Conservation (phyloP, 2,329 filamentous ascomycete species). For the Helotiales sp. region DNA sequence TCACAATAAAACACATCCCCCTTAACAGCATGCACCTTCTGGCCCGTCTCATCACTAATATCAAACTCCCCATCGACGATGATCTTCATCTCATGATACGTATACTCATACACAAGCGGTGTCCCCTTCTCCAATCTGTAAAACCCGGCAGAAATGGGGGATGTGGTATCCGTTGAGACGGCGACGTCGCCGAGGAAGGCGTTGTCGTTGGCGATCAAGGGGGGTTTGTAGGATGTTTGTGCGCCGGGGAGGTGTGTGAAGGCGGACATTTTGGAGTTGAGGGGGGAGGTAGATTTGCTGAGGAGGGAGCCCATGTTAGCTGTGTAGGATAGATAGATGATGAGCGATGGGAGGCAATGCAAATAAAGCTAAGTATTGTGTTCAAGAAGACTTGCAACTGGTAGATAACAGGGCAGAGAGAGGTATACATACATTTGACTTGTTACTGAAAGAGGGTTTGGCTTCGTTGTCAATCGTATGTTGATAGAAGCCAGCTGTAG, state of each 20-base stretch:
- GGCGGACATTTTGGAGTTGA: slow-evolving; percentile 30
- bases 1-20: slow-evolving; percentile 66
- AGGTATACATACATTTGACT: slow-evolving; percentile 28
- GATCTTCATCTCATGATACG: slow-evolving; percentile 72
- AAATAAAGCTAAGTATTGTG: no score
- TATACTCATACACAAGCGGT: slow-evolving; percentile 66
- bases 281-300: slow-evolving; percentile 35
- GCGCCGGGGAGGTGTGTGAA: slow-evolving; percentile 55
- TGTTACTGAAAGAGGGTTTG: slow-evolving; percentile 20
- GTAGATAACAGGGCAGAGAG: slow-evolving; percentile 2
- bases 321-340: not conserved
- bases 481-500: slow-evolving; percentile 13
- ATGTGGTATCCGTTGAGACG: slow-evolving; percentile 52
- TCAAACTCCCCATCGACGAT: slow-evolving; percentile 66
- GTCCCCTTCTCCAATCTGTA: slow-evolving; percentile 67
- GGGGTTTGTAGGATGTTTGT: slow-evolving; percentile 61
- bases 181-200: slow-evolving; percentile 63
- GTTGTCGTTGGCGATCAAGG: slow-evolving; percentile 67
- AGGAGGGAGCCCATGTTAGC: slow-evolving; percentile 43
- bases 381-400: no score
- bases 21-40: slow-evolving; percentile 58
- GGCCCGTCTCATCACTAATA: slow-evolving; percentile 63
- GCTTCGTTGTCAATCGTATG: slow-evolving; percentile 16
- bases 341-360: not conserved
- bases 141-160: slow-evolving; percentile 63